Base-by-base conservation (phyloP, 2,329 filamentous ascomycete species). In the Chrysoporthe puriensis region DNA sequence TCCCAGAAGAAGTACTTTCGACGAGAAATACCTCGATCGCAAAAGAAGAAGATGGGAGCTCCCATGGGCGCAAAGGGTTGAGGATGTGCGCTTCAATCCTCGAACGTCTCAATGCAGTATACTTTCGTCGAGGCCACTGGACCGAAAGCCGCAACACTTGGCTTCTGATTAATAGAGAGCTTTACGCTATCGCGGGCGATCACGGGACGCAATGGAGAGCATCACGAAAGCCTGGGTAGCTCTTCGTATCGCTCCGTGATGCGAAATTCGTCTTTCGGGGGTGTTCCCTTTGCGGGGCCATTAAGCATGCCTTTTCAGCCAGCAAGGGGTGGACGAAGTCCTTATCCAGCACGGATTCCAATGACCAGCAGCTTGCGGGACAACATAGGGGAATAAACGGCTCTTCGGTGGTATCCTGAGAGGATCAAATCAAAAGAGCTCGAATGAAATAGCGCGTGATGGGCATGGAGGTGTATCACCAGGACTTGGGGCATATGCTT, bases 1-100 rank as follows among this genome's bases (percentile, higher is more conserved):
- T 82, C 85, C 2, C 84, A 87, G 36, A 80, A 79, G 63, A 76
- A 78, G 11, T 86, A 85, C 69, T 79, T 83, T 56, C 83, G 88
- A 52, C 85, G 85, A 70, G 85, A 87, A 69, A 75, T 86, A 11
- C 82, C 83, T 3, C 81, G 84, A 42, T 73, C 79, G n/a, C 81
- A 80, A 9, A 82, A 82, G 70, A 64, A 70, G 66, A 80, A 83
- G 46, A 74, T 73, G 67, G 75, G 60, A 3, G 66, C 73, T 34
- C 66, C 68, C 16, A 50, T 77, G 67, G 69, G 62, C 74, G 76
- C 63, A 70, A 74, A 67, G 60, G 71, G 64, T 66, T 72, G 69
- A 70, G 46, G 26, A 16, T 1, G 7, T 3, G n/a, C 6, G 18
- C 44, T 62, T 4, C 5, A 42, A 3, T 21, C 18, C 18, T 26